A percentile compares a stretch with the other conserved stretches of the same genome.
Conservation (phyloP, 108 stramenopile species). For the Skeletonema grethae region DNA sequence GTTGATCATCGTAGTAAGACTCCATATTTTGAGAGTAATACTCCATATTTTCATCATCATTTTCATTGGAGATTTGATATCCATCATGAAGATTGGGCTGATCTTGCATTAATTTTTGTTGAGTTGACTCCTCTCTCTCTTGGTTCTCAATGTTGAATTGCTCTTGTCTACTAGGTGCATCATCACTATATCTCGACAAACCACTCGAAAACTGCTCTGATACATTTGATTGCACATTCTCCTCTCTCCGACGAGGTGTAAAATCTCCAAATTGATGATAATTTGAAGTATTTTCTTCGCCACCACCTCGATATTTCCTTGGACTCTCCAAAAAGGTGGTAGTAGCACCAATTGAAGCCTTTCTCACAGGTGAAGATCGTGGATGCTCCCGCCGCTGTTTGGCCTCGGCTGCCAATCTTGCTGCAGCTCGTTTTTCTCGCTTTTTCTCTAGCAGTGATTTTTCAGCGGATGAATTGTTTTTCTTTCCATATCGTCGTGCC, state of each 20-base stretch:
- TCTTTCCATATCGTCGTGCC: constrained; percentile 57
- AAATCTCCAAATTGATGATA: neutral
- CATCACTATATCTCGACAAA: neutral
- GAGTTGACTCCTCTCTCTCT: neutral
- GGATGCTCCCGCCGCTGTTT: constrained; percentile 35
- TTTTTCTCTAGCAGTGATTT: constrained; percentile 27
- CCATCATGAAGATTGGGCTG: neutral
- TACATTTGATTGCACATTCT: neutral
- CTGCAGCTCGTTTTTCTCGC: constrained; percentile 25
- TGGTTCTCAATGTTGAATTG: neutral
- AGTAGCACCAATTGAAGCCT: neutral
- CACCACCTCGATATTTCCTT: neutral
- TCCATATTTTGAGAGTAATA: constrained; percentile 15
- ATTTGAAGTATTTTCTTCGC: neutral
- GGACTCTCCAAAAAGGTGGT: neutral
- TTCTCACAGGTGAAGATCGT: neutral
- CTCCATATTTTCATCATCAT: neutral
- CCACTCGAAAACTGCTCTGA: neutral
- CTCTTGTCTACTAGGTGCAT: neutral
- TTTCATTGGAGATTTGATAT: neutral
- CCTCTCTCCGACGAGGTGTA: neutral
- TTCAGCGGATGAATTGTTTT: neutral
- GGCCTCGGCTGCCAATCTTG: constrained; percentile 39
- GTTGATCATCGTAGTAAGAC: constrained; percentile 3
- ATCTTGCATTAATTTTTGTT: neutral